These are phyloP conservation scores for Euclidium syriacum DNA, from an alignment of 345 rosid species.

Conservation along the genomic window DNA sequence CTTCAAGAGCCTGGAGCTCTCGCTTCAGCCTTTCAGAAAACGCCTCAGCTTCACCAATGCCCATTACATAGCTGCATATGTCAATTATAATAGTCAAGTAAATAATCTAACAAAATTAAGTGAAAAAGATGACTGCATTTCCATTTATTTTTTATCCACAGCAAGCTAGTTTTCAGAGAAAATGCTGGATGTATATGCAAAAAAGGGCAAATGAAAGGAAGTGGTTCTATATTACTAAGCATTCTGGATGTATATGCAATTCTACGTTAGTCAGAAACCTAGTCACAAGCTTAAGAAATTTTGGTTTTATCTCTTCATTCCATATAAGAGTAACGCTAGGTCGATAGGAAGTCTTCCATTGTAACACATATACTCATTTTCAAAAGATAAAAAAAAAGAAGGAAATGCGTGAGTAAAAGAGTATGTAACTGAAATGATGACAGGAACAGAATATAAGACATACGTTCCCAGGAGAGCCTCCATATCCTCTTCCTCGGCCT, in stretches of 20 bases:
- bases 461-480: constrained; percentile 97
- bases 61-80: constrained; percentile 83
- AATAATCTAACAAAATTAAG: constrained; percentile 1
- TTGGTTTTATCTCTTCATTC: constrained; percentile 7
- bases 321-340: not conserved
- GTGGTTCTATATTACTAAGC: not conserved
- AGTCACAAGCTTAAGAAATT: constrained; percentile 5
- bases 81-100: not conserved
- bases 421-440: not conserved
- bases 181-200: not conserved
- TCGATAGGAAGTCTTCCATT: not conserved
- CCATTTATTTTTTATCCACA: not conserved
- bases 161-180: not conserved
- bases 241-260: not conserved
- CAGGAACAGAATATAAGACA: constrained; percentile 26
- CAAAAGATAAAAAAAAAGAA: not conserved
- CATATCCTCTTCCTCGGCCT: constrained; percentile 99
- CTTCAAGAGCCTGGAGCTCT: constrained; percentile 97
- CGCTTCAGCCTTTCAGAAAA: constrained; percentile 97
- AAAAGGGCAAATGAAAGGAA: not conserved
- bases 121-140: not conserved
- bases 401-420: not conserved
- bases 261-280: not conserved
- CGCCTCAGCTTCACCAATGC: constrained; percentile 97
- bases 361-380: constrained; percentile 5